Conservation (phyloP, 2,329 filamentous ascomycete species). For the Aspergillaceae sp. region DNA sequence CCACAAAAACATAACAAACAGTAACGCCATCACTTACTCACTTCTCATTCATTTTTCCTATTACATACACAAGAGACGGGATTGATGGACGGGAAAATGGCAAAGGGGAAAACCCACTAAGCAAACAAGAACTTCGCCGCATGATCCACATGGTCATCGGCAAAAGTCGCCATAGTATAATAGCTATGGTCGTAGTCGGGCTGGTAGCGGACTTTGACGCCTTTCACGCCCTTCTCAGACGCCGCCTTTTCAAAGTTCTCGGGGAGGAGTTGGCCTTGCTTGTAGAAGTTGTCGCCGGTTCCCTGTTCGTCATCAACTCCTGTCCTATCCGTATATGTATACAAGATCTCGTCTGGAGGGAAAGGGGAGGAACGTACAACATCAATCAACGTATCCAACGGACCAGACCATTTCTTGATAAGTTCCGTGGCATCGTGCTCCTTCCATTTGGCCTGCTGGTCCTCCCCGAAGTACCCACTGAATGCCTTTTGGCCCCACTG, state of each 20-base stretch:
- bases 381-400: constrained; percentile 74
- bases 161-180: constrained; percentile 88
- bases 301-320: constrained; percentile 45
- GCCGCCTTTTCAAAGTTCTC: constrained; percentile 83
- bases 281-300: constrained; percentile 93
- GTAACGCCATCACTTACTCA: no score
- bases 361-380: constrained; percentile 51
- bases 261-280: constrained; percentile 81
- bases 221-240: constrained; percentile 62
- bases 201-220: constrained; percentile 74
- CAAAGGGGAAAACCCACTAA: constrained; percentile 38
- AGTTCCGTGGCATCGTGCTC: constrained; percentile 89
- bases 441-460: constrained; percentile 65
- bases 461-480: constrained; percentile 73
- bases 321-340: not conserved
- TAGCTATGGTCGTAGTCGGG: constrained; percentile 94
- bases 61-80: no score
- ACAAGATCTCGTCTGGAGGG: not conserved
- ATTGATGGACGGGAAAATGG: not conserved
- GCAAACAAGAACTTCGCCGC: constrained; percentile 73
- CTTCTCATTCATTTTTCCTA: no score
- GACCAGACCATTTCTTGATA: constrained; percentile 63
- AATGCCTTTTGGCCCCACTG: constrained; percentile 98
- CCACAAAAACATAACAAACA: no score
- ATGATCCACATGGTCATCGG: constrained; percentile 82